Conservation (phyloP, 2,329 filamentous ascomycete species). For the Diplodia corticola region DNA sequence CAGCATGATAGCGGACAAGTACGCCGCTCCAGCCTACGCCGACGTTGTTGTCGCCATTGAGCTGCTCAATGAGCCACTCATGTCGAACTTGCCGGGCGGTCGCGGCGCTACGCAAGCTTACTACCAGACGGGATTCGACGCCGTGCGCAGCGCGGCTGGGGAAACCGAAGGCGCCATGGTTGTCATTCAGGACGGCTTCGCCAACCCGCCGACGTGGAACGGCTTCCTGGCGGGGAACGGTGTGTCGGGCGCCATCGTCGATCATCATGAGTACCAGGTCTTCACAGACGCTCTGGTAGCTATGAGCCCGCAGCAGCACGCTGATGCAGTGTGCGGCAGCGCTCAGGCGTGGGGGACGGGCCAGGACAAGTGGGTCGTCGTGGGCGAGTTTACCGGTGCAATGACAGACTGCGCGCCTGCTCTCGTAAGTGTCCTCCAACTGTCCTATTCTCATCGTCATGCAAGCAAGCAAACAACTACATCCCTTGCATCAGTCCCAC, state of each 20-base stretch:
- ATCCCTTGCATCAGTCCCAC: not conserved
- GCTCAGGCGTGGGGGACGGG: conserved; percentile 47
- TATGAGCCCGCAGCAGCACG: conserved; percentile 54
- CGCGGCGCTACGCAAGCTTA: conserved; percentile 53
- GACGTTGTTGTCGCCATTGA: conserved; percentile 61
- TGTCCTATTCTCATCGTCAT: not conserved
- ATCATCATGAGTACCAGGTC: conserved; percentile 70
- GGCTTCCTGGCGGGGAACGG: conserved; percentile 57
- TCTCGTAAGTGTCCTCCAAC: conserved; percentile 29
- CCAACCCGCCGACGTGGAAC: conserved; percentile 59
- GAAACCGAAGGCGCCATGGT: conserved; percentile 44
- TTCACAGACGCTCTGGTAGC: conserved; percentile 57
- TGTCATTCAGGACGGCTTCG: conserved; percentile 61
- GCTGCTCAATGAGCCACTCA: conserved; percentile 57
- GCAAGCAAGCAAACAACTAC: not conserved
- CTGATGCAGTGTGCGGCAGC: conserved; percentile 57
- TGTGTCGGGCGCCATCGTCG: conserved; percentile 58
- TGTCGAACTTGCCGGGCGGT: conserved; percentile 48
- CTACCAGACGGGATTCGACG: conserved; percentile 56
- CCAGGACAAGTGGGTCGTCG: conserved; percentile 64
- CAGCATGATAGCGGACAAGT: conserved; percentile 59
- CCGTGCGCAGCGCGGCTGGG: conserved; percentile 47
- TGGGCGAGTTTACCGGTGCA: conserved; percentile 69
- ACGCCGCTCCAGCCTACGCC: conserved; percentile 53
- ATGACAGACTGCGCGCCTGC: conserved; percentile 61